These are phyloP conservation scores for Lipomyces chichibuensis DNA, from an alignment of 805 yeast genomes.

Conservation along the genomic window DNA sequence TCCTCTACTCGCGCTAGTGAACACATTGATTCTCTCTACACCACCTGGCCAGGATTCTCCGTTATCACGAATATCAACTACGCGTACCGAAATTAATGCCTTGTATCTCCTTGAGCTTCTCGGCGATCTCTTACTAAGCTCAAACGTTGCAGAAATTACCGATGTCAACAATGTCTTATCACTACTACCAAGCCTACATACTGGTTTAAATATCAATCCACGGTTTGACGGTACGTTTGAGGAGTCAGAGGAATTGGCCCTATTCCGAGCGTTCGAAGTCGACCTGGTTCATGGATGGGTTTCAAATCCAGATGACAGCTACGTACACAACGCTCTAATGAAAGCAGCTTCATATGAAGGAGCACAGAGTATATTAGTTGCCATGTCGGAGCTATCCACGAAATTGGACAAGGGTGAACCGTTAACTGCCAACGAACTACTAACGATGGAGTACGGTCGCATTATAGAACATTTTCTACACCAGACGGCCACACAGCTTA, in stretches of 20 bases:
- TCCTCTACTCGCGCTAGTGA: constrained; percentile 76
- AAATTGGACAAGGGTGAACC: constrained; percentile 18
- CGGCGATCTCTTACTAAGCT: constrained; percentile 52
- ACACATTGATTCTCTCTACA: constrained; percentile 63
- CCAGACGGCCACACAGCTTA: constrained; percentile 72
- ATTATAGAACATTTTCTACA: constrained; percentile 55
- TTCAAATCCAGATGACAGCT: constrained; percentile 46
- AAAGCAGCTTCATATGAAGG: constrained; percentile 58
- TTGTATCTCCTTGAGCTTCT: constrained; percentile 53
- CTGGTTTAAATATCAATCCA: constrained; percentile 76
- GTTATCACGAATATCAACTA: constrained; percentile 15
- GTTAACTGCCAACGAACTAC: constrained; percentile 22
- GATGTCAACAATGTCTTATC: constrained; percentile 52
- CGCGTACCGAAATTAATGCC: constrained; percentile 43
- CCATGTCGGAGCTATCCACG: constrained; percentile 47
- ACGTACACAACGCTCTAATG: constrained; percentile 45
- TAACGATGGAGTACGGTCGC: constrained; percentile 29
- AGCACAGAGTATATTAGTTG: constrained; percentile 60
- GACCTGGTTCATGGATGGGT: constrained; percentile 85
- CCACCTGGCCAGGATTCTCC: constrained; percentile 29
- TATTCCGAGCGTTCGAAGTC: constrained; percentile 63
- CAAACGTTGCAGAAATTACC: constrained; percentile 22
- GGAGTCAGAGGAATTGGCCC: constrained; percentile 55
- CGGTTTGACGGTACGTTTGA: constrained; percentile 64
- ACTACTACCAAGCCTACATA: constrained; percentile 63